Evolutionary conservation across 208 protist genomes (phyloP).

Genomic region (Leishmania mexicana): DNA sequence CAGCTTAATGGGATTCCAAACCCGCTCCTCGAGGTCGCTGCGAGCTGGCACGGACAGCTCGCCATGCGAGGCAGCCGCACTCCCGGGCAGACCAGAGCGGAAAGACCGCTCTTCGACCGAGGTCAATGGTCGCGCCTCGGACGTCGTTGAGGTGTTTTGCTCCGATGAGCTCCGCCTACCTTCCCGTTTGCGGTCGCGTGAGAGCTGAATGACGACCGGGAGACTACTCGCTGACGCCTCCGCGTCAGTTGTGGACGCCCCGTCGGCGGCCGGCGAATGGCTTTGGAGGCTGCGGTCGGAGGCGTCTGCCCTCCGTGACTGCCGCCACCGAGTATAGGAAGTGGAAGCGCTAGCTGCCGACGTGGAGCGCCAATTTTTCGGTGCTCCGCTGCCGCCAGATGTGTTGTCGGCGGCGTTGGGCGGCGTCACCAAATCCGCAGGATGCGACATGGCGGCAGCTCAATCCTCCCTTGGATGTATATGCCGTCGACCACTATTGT

Average conservation of each 20-base stretch:
- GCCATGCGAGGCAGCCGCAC: not conserved
- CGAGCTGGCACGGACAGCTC: not conserved
- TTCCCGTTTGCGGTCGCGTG: not conserved
- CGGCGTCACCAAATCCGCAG: not conserved
- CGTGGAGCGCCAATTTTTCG: not conserved
- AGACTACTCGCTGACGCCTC: not conserved
- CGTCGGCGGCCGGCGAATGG: not conserved
- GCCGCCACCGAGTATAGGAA: not conserved
- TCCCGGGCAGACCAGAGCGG: not conserved
- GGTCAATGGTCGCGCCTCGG: not conserved
- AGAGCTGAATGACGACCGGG: not conserved
- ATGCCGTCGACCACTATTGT: not conserved
- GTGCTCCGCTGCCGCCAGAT: not conserved
- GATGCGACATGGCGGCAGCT: not conserved
- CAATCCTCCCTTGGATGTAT: not conserved
- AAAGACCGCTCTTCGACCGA: conserved; percentile 12
- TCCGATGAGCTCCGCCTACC: not conserved
- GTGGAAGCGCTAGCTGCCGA: not conserved
- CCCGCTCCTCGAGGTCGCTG: not conserved
- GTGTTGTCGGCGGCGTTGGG: not conserved
- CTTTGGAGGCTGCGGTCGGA: not conserved
- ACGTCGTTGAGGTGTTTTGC: not conserved
- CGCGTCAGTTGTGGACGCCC: not conserved
- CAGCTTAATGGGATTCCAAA: not conserved
- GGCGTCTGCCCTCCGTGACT: not conserved